These are phyloP conservation scores for Colletotrichum tofieldiae DNA, from an alignment of 2,329 filamentous ascomycete species.

Conservation along the genomic window DNA sequence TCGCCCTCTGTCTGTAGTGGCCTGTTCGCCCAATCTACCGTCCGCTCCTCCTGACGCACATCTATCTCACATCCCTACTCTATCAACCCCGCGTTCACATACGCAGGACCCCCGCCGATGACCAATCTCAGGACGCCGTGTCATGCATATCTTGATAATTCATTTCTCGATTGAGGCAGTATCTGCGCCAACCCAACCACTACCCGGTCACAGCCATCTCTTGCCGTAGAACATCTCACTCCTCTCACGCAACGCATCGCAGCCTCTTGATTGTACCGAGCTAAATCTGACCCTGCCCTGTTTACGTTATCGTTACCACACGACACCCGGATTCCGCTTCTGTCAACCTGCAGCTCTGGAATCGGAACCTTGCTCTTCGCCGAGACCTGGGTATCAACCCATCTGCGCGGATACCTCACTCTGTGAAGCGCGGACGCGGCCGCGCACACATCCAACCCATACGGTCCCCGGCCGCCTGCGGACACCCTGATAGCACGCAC, in stretches of 20 bases:
- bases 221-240: conserved; percentile 10
- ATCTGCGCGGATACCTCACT: neutral
- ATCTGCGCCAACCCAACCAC: conserved; percentile 29
- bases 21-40: neutral
- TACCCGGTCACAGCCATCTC: conserved; percentile 2
- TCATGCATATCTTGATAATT: conserved; percentile 40
- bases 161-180: conserved; percentile 39
- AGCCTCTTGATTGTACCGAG: neutral
- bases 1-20: neutral
- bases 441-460: neutral
- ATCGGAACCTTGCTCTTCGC: neutral
- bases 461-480: conserved; percentile 18
- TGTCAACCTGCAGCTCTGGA: conserved; percentile 3
- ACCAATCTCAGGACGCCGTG: conserved; percentile 27
- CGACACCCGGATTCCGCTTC: neutral
- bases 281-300: conserved; percentile 9
- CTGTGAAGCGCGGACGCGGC: neutral
- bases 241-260: neutral
- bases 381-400: conserved; percentile 1
- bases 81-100: neutral
- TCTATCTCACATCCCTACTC: neutral
- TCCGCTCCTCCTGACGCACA: conserved; percentile 5
- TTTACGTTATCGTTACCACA: conserved; percentile 34
- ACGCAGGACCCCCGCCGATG: conserved; percentile 4
- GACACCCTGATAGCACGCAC: conserved; percentile 2